These are phyloP conservation scores for Adenanthera pavonina DNA, from an alignment of 306 rosid species.

Conservation along the genomic window DNA sequence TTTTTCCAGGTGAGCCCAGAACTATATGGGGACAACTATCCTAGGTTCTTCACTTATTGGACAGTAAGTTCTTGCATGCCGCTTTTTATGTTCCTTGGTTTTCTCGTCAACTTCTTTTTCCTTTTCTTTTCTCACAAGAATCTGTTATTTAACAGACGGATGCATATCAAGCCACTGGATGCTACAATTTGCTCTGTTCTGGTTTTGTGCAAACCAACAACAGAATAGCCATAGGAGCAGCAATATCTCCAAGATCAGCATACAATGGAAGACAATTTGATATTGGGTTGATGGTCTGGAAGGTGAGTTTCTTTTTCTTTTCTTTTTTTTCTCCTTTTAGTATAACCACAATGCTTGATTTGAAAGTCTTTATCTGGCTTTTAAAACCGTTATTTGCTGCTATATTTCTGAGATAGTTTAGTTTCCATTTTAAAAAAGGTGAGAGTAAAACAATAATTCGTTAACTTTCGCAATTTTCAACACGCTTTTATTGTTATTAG, in stretches of 20 bases:
- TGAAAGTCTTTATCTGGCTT: slow-evolving; percentile 21
- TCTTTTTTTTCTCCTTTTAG: neutral
- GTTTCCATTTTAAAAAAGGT: slow-evolving; percentile 22
- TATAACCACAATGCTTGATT: neutral
- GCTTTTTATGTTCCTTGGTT: neutral
- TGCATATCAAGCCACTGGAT: slow-evolving; percentile 97
- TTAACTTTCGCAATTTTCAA: slow-evolving; percentile 44
- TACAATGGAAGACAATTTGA: slow-evolving; percentile 88
- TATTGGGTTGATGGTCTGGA: slow-evolving; percentile 96
- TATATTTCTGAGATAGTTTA: slow-evolving; percentile 4
- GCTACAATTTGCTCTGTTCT: slow-evolving; percentile 95
- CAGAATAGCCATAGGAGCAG: slow-evolving; percentile 95
- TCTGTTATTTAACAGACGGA: slow-evolving; percentile 65
- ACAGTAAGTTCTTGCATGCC: slow-evolving; percentile 62
- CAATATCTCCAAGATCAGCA: slow-evolving; percentile 89
- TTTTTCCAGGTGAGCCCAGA: slow-evolving; percentile 90
- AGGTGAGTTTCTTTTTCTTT: slow-evolving; percentile 58
- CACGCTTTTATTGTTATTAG: slow-evolving; percentile 21
- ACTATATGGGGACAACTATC: slow-evolving; percentile 92
- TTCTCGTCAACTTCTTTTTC: neutral
- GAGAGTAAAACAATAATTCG: slow-evolving; percentile 37
- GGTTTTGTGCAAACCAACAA: slow-evolving; percentile 97
- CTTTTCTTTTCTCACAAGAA: neutral
- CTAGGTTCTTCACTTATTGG: slow-evolving; percentile 98
- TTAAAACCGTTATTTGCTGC: slow-evolving; percentile 40